phyloP scores from a whole-genome alignment of 345 rosid genomes.

The Linum usitatissimum region DNA sequence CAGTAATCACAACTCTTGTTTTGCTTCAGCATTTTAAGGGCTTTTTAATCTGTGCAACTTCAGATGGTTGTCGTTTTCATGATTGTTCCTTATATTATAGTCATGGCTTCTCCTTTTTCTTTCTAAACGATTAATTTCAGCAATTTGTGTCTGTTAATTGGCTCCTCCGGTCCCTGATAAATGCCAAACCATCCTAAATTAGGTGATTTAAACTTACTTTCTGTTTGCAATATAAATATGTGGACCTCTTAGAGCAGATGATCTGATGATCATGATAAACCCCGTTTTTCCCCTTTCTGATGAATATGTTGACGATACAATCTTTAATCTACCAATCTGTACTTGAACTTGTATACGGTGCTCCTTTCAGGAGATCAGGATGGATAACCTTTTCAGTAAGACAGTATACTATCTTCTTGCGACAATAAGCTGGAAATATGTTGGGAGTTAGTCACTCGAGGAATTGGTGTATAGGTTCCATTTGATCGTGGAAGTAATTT shows the following conservation, averaged over 20 bases:
- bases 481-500: no score
- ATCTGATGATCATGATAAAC: neutral
- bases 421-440: no score
- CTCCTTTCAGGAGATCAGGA: neutral
- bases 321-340: neutral
- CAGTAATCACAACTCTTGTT: neutral
- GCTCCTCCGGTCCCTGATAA: neutral
- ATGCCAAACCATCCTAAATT: neutral
- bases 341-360: no score
- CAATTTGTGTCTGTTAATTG: neutral
- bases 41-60: neutral
- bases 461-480: no score
- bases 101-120: neutral
- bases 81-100: neutral
- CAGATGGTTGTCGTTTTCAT: neutral
- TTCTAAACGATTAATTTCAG: neutral
- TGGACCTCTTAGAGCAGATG: neutral
- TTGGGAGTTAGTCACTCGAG: no score
- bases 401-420: no score
- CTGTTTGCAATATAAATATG: no score
- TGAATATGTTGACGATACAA: neutral
- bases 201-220: no score
- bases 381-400: no score
- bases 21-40: neutral
- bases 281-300: neutral